phyloP scores from a whole-genome alignment of 331 rosid genomes.

The Malus hybrid region DNA sequence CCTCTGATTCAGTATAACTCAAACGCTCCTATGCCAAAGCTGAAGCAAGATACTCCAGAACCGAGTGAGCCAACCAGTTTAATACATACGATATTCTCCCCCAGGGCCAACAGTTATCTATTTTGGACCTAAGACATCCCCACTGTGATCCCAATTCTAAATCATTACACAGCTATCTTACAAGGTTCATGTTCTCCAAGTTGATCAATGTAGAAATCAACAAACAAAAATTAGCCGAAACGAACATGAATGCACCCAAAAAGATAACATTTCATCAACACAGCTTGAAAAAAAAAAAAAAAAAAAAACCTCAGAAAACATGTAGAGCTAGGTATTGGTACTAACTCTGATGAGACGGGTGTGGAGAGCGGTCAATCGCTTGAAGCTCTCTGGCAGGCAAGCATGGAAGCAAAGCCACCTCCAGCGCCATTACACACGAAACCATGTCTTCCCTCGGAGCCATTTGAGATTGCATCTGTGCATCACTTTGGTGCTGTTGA shows the following conservation, averaged over 20 bases:
- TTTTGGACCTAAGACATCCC: not conserved
- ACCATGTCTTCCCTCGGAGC: constrained; percentile 72
- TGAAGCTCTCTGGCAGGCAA: constrained; percentile 96
- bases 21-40: not conserved
- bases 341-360: constrained; percentile 95
- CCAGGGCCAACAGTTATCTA: not conserved
- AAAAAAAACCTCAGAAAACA: not conserved
- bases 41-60: not conserved
- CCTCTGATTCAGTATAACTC: not conserved
- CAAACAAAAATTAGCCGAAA: not conserved
- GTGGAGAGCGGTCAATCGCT: constrained; percentile 90
- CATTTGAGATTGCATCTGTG: constrained; percentile 43
- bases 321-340: not conserved
- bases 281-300: not conserved
- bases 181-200: not conserved
- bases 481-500: constrained; percentile 43
- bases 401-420: constrained; percentile 95
- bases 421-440: constrained; percentile 65
- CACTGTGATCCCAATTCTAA: too few relatives aligned
- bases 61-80: not conserved
- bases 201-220: not conserved
- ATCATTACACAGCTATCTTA: too few relatives aligned
- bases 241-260: not conserved
- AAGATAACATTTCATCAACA: not conserved
- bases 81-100: not conserved